Evolutionary conservation across 73 alveolate species (phyloP).

Genomic region (Paramecium primaurelia): DNA sequence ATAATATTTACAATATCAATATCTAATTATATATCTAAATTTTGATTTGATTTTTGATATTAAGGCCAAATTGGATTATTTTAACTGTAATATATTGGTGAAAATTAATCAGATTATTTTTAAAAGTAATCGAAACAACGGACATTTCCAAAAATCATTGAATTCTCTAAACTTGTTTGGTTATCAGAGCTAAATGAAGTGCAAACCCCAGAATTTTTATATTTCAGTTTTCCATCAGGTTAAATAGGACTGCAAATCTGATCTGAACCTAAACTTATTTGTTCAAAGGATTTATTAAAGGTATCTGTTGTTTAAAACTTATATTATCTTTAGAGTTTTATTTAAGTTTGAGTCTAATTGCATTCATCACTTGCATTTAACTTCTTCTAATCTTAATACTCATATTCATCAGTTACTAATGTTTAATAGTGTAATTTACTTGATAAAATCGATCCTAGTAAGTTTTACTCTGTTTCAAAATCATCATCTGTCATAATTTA

Average conservation of each 20-base stretch:
- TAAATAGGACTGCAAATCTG: neutral
- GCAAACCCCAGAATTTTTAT: neutral
- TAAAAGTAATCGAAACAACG: neutral
- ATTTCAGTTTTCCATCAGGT: neutral
- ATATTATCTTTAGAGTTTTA: neutral
- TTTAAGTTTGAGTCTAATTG: neutral
- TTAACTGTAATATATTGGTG: neutral
- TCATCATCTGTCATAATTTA: constrained; percentile 24
- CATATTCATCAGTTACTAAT: neutral
- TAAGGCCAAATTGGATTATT: neutral
- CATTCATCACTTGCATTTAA: neutral
- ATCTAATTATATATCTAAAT: neutral
- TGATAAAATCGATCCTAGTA: neutral
- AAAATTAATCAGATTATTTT: neutral
- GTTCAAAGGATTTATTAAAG: neutral
- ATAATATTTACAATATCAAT: neutral
- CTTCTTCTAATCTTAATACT: neutral
- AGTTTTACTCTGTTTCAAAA: neutral
- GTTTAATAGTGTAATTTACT: neutral
- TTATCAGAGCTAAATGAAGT: neutral
- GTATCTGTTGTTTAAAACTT: neutral
- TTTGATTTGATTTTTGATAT: neutral
- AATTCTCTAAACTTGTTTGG: neutral
- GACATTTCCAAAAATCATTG: neutral
- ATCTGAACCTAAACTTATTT: neutral